Base-by-base conservation (phyloP, 148 eudicot species). In the Vaccinium macrocarpon region DNA sequence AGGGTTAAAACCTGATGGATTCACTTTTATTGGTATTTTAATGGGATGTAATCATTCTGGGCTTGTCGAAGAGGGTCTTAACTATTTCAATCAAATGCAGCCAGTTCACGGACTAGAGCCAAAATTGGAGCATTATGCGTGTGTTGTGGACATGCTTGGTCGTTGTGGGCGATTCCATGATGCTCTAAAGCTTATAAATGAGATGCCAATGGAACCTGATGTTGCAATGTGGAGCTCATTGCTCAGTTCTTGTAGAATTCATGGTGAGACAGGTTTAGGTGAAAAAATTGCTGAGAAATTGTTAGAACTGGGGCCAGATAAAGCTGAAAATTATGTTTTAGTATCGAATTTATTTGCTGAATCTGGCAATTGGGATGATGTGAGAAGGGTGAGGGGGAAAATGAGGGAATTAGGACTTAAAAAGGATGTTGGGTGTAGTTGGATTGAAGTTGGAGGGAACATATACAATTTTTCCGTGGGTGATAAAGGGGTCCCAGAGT, bases 121-220 rank as follows among this genome's bases (percentile, higher is more conserved):
- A 53, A 83, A 88, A 81, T 62, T 92, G 78, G 97, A 90, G 88
- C 94, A 93, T 90, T 93, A 92, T 80, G 84, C 94, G 46, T 93
- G 97, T 86, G 89, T 92, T 1, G 88, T 90, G 82, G 95, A 92
- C 87, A 92, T 92, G 93, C 86, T 93, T 3, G 95, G 93, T 52
- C 92, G 95, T 83, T 92, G 93, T 71, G 92, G 93, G 46, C 86
- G 76, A 76, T 85, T 93, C 51, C 19, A 59, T 7, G 92, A 93
- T 55, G 97, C 95, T 81, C 38, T 93, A 78, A 81, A 87, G 73
- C 84, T 93, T 80, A 50, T 90, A 15, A 79, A 85, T 78, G 76
- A 83, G 83, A 93, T 91, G 93, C 91, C 91, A 62, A 82, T 73
- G 88, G 86, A 89, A 82, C 89, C 94, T 29, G 97, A 93, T 85